Base-by-base conservation (phyloP, 257 asterid species). In the Ilex asprella region DNA sequence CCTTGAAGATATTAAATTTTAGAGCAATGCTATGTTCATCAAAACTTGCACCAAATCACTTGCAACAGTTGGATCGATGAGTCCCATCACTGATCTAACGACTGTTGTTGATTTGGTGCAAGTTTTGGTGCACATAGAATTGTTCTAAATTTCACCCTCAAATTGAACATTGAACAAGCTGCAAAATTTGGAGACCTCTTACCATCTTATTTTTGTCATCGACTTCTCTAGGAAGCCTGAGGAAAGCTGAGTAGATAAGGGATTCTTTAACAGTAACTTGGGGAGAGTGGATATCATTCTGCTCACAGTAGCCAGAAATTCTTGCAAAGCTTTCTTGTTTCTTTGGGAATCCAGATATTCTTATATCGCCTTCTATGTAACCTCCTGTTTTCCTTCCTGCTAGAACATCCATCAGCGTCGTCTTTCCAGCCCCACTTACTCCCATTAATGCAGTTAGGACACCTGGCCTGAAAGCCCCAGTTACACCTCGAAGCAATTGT, bases 341-440 rank as follows among this genome's bases (percentile, higher is more conserved):
- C 64, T 86, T 86, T 2, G 95, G 92, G 54, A 76, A 86, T 6
- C 95, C 92, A 0, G 92, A 82, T 49, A 86, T 86, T 64, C 76
- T 75, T 29, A 84, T 76, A 39, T 86, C 89, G 12, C 95, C 92
- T 63, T 84, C 89, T 1, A 80, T 78, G 52, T 80, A 84, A 14
- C 92, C 95, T 15, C 89, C 89, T 0, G 87, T 82, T 76, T 86
- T 86, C 56, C 95, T 68, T 10, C 95, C 92, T 0, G 92, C 92
- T 15, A 86, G 70, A 59, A 84, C 95, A 49, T 86, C 95, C 91
- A 86, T 84, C 15, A 86, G 69, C 6, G 91, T 86, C 0, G 95
- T 86, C 69, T 86, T 86, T 39, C 92, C 89, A 2, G 89, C 89
- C 57, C 92, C 95, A 44, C 92, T 86, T 52, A 82, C 73, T 69